Evolutionary conservation across 345 rosid species (phyloP), one percentile per base, ranked within the genome.

Genomic region (Populus tremula): DNA sequence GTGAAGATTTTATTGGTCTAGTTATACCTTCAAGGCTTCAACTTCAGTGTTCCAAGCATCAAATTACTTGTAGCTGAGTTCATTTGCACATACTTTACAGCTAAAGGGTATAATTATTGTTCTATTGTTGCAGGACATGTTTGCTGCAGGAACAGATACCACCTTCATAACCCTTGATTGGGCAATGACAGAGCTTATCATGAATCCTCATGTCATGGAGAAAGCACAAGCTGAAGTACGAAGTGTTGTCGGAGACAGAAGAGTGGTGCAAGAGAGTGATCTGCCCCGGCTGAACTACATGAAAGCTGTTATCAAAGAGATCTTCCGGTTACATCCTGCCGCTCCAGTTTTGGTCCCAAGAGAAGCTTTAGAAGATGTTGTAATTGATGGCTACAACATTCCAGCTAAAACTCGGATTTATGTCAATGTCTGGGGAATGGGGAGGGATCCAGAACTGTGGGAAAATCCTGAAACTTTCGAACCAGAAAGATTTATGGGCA

Each of bases 61-160:
- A 56, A 56, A 56, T 56, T 56, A n/a, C 29, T 56, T 56, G 63
- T 9, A 56, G 63, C n/a, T 33, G 7, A 31, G 8, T 65, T 25
- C 21, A 47, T 16, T 4, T 2, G 66, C 47, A 7, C 66, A 47
- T 11, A 33, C 50, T 5, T 38, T 5, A 16, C 25, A 18, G 0
- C 50, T 73, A 5, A 12, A n/a, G 2, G 21, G 20, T 21, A 5
- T 31, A 9, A 56, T 35, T 56, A 35, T 35, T 10, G n/a, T 20
- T 49, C 45, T 23, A 53, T 50, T 64, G 54, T 54, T 78, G 72
- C 77, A 78, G 81, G 81, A 78, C 67, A 78, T 78, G 77, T 78
- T 78, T 67, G 81, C 77, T 25, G 81, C 73, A 17, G 81, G 81
- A 67, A 78, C 81, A 18, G 81, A 73, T 73, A 73, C 81, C 39